Evolutionary conservation across 495 filamentous ascomycete genomes (phyloP), one percentile per base, ranked within the genome.

Genomic region (Penicillium nucicola): DNA sequence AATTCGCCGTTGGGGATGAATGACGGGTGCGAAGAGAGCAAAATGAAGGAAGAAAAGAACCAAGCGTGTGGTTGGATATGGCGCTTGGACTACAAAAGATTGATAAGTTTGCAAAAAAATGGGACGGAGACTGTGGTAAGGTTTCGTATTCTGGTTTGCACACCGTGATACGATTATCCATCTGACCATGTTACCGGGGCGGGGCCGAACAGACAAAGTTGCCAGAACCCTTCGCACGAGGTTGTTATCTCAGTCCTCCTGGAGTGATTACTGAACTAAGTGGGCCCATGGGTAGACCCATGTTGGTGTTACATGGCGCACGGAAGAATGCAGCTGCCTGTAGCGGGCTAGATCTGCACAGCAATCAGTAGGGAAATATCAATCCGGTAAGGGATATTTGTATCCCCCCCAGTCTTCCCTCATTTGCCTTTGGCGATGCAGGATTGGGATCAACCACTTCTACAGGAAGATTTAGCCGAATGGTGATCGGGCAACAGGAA

Each of bases 161-260:
- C 42, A 36, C 41, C 25, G 37, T 42, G 57, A 56, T 56, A 60
- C 56, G 57, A 53, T 60, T 56, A 60, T 60, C 53, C 37, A 60
- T 60, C 57, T 60, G 33, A 48, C 23, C 33, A 40, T 50, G 4
- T 28, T 28, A 8, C 7, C 25, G 10, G 3, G 31, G 31, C 15
- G 20, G 43, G 31, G 11, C 8, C n/a, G 32, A 20, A 13, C 17
- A 40, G 8, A 15, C 9, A 23, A 40, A 22, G 10, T 3, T 20
- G 18, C 11, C 11, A 13, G 4, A 23, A 40, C 22, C 18, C 10
- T 40, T 22, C 13, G 37, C 37, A 8, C 19, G 22, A 23, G 37
- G 37, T 8, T 28, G 25, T 28, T 8, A 28, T 8, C 1, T 40
- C 10, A 19, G 37, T 6, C 9, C 18, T 6, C 7, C 23, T 18